Evolutionary conservation across 2,329 filamentous ascomycete species (phyloP), one percentile per base, ranked within the genome.

Genomic region (Colletotrichum chrysophilum): DNA sequence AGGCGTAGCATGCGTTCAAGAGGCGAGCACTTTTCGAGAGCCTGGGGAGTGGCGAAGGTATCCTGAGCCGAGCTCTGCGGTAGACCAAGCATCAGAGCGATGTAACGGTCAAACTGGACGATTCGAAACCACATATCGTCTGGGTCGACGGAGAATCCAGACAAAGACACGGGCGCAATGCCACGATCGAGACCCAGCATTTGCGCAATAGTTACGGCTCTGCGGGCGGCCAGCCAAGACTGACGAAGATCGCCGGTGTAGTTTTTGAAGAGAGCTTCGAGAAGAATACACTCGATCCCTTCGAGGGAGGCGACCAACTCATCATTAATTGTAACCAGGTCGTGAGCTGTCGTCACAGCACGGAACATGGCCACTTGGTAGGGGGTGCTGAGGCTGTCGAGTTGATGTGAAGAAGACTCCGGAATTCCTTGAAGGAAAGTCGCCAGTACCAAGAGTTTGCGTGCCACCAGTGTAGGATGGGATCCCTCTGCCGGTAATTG

Each of bases 231-330:
- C 5, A 90, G 77, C 87, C 87, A 90, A 0, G 87, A 83, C 1
- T 84, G 82, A 0, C 87, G 85, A 4, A 89, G 81, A 32, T 87
- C 85, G 2, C 90, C 90, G 0, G 80, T 79, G 32, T 89, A 89
- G 32, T 85, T 86, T 8, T 87, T 82, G 77, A 86, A 88, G 26
- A 89, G 81, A 14, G 83, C 83, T 76, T 90, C 86, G 0, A 90
- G 81, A 77, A 90, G 83, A n/a, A 91, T 77, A 67, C 87, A 89
- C 74, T 90, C 87, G 7, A 91, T 79, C 0, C 88, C 87, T 68
- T 90, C 88, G 2, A 89, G 52, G 0, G 85, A 87, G 28, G 80
- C 82, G 0, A 87, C 78, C 1, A 91, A 79, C 4, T 87, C 85
- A 66, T 90, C 87, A 30, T 90, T 86, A 16, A 82, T 83, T 0